Percentiles rank a stretch among this genome's conserved stretches.
These are phyloP conservation scores for Pseudofabraea citricarpa DNA, from an alignment of 2,329 filamentous ascomycete genomes.

Conservation along the genomic window DNA sequence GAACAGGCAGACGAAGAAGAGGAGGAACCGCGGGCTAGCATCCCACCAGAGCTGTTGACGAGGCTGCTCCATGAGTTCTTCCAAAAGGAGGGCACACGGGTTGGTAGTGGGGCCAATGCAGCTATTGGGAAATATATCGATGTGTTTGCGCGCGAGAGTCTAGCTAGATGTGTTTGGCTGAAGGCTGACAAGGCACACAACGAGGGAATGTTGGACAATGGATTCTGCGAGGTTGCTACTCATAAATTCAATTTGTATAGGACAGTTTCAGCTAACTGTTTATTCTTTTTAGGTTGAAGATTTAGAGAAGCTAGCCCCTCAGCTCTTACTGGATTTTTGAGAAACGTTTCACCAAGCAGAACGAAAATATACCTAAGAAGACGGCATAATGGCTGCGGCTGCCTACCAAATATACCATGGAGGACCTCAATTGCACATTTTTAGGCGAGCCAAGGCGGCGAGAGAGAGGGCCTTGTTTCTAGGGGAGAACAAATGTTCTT, in stretches of 20 bases:
- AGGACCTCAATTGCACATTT: too few relatives aligned
- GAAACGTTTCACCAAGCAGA: too few relatives aligned
- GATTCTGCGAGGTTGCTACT: conserved; percentile 60
- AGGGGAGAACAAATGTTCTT: too few relatives aligned
- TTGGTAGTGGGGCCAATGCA: conserved; percentile 72
- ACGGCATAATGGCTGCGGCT: too few relatives aligned
- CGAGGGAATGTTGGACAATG: conserved; percentile 37
- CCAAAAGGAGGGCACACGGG: conserved; percentile 59
- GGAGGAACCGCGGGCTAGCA: conserved; percentile 28
- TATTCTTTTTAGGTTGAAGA: conserved; percentile 64
- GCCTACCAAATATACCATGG: too few relatives aligned
- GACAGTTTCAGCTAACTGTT: background rate
- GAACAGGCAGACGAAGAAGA: conserved; percentile 1
- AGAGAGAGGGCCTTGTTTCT: too few relatives aligned
- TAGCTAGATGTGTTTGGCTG: conserved; percentile 73
- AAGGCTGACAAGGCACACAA: conserved; percentile 40
- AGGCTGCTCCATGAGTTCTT: conserved; percentile 78
- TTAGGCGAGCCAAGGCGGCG: too few relatives aligned
- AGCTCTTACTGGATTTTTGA: conserved; percentile 82
- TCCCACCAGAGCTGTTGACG: conserved; percentile 71
- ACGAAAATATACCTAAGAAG: too few relatives aligned
- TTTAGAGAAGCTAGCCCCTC: conserved; percentile 80
- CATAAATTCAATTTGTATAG: background rate
- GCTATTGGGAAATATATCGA: conserved; percentile 83
- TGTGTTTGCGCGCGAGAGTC: conserved; percentile 83